These are phyloP conservation scores for Inonotus hispidus DNA, from an alignment of 1,284 basidiomycete genomes.

Conservation along the genomic window DNA sequence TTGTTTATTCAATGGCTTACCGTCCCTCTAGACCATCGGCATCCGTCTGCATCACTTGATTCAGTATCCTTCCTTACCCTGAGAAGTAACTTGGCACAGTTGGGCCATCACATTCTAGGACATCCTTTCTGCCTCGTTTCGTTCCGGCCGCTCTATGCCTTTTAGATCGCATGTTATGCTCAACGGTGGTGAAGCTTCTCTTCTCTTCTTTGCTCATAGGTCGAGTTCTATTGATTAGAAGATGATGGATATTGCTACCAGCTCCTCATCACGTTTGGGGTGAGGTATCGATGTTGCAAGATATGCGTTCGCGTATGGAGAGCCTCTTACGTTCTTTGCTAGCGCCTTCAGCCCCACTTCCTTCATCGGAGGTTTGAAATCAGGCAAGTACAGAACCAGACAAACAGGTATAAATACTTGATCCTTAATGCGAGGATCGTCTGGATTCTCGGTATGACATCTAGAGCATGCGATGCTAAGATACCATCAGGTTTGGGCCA, in stretches of 20 bases:
- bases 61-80: not conserved
- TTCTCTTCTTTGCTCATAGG: not conserved
- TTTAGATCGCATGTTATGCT: not conserved
- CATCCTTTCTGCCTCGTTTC: constrained; percentile 7
- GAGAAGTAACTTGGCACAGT: not conserved
- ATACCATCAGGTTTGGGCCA: not conserved
- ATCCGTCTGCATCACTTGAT: not conserved
- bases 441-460: not conserved
- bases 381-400: no score
- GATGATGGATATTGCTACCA: not conserved
- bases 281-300: not conserved
- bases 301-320: not conserved
- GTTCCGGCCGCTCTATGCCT: not conserved
- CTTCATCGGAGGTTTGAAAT: not conserved
- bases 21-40: not conserved
- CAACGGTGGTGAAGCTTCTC: not conserved
- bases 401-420: not conserved
- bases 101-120: constrained; percentile 1
- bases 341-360: not conserved
- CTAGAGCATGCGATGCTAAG: not conserved
- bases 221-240: not conserved
- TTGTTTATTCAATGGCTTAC: not conserved
- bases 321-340: not conserved
- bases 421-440: not conserved
- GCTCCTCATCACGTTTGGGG: constrained; percentile 3